Evolutionary conservation across 768 basidiomycete species (phyloP).

Genomic region (Phaeolepiota aurea): DNA sequence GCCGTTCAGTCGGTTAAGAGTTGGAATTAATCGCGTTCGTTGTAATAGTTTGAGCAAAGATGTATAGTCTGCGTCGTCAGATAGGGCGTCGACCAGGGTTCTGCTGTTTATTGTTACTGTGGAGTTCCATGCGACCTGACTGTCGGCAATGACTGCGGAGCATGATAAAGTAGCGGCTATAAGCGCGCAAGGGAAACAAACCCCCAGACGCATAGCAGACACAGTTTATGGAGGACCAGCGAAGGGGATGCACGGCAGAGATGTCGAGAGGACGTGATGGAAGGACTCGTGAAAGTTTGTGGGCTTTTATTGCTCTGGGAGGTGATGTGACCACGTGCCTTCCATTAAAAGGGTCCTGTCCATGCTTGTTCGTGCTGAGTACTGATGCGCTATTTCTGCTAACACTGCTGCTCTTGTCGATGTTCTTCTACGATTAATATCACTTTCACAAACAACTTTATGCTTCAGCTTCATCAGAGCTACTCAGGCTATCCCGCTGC

Average conservation of each 20-base stretch:
- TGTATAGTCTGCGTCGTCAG: constrained; percentile 66
- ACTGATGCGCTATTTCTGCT: not conserved
- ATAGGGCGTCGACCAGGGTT: constrained; percentile 77
- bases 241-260: not conserved
- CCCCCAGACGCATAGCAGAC: not conserved
- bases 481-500: constrained; percentile 43
- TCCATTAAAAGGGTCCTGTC: not conserved
- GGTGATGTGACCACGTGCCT: not conserved
- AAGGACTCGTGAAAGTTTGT: not conserved
- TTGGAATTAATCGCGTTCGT: constrained; percentile 81
- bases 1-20: constrained; percentile 76
- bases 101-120: constrained; percentile 6
- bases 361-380: not conserved
- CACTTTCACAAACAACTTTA: constrained; percentile 8
- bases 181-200: not conserved
- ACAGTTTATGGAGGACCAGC: too few species aligned
- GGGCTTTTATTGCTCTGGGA: not conserved
- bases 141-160: not conserved
- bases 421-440: not conserved
- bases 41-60: constrained; percentile 74
- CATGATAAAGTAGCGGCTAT: not conserved
- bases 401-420: not conserved
- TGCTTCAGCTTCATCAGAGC: constrained; percentile 32
- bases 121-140: not conserved
- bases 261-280: not conserved